Evolutionary conservation across 108 stramenopile genomes (phyloP).

Genomic region (Fistulifera solaris): DNA sequence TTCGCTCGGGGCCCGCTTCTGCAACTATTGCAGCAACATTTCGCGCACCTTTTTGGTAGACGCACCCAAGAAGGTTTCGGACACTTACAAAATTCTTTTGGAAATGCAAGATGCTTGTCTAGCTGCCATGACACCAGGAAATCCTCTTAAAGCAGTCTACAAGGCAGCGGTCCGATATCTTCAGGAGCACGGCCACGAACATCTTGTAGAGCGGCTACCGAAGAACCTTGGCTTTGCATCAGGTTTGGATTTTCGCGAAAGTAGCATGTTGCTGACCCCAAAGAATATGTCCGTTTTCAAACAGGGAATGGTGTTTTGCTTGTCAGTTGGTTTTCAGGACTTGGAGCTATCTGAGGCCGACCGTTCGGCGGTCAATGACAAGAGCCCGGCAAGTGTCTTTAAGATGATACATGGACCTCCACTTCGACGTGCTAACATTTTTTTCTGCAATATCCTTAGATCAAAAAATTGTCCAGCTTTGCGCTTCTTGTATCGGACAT

Average conservation of each 20-base stretch:
- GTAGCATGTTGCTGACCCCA: slow-evolving; percentile 56
- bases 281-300: slow-evolving; percentile 66
- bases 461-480: slow-evolving; percentile 62
- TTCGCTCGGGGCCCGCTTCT: slow-evolving; percentile 87
- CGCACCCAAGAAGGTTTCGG: slow-evolving; percentile 78
- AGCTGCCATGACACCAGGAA: slow-evolving; percentile 74
- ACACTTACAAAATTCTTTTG: slow-evolving; percentile 75
- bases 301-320: slow-evolving; percentile 89
- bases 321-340: slow-evolving; percentile 78
- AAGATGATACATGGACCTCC: no score
- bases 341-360: slow-evolving; percentile 55
- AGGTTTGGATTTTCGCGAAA: slow-evolving; percentile 88
- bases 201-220: slow-evolving; percentile 64
- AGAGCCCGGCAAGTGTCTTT: slow-evolving; percentile 49
- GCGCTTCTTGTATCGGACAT: slow-evolving; percentile 81
- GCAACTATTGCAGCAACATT: slow-evolving; percentile 88
- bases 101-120: slow-evolving; percentile 72
- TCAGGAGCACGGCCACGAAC: slow-evolving; percentile 46
- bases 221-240: slow-evolving; percentile 75
- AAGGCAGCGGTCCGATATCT: slow-evolving; percentile 77
- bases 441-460: slow-evolving; percentile 17
- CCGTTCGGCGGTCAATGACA: slow-evolving; percentile 33
- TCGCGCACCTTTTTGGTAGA: slow-evolving; percentile 91
- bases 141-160: slow-evolving; percentile 72
- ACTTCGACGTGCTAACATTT: no score